These are phyloP conservation scores for Podila clonocystis DNA, from an alignment of 192 early-diverging fungal genomes.

Conservation along the genomic window DNA sequence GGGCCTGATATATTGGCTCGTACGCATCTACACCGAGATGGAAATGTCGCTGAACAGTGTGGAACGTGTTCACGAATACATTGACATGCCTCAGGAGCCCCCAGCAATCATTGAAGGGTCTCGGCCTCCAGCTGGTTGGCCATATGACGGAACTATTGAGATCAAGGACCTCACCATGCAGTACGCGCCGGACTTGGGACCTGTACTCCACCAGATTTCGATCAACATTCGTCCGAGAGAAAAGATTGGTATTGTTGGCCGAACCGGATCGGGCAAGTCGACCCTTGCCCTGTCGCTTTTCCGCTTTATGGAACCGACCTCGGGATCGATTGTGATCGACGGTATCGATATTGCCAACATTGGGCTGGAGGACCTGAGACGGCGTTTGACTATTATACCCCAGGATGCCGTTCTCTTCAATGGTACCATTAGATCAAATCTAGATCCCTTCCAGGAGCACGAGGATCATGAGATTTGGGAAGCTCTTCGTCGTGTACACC, in stretches of 20 bases:
- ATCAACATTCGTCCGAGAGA: slow-evolving; percentile 68
- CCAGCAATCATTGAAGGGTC: slow-evolving; percentile 61
- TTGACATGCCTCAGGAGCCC: slow-evolving; percentile 82
- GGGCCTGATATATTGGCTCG: slow-evolving; percentile 52
- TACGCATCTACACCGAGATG: slow-evolving; percentile 72
- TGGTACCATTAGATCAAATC: slow-evolving; percentile 78
- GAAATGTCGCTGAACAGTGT: slow-evolving; percentile 89
- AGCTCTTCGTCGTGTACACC: slow-evolving; percentile 77
- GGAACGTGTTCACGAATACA: slow-evolving; percentile 87
- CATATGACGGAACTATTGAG: slow-evolving; percentile 74
- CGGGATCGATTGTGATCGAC: slow-evolving; percentile 82
- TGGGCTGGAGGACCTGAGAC: slow-evolving; percentile 83
- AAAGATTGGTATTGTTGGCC: slow-evolving; percentile 95
- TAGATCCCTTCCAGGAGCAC: slow-evolving; percentile 89
- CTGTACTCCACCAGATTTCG: slow-evolving; percentile 80
- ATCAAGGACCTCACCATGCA: slow-evolving; percentile 77
- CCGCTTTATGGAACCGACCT: slow-evolving; percentile 76
- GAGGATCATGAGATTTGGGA: slow-evolving; percentile 83
- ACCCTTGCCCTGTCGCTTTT: slow-evolving; percentile 83
- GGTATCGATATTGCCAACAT: slow-evolving; percentile 78
- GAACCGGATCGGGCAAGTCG: slow-evolving; percentile 91
- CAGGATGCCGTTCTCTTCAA: slow-evolving; percentile 72
- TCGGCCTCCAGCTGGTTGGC: slow-evolving; percentile 73
- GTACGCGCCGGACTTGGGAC: slow-evolving; percentile 75
- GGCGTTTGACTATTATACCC: slow-evolving; percentile 87